phyloP scores from a whole-genome alignment of 2,329 filamentous ascomycete species.

The Beauveria australis region DNA sequence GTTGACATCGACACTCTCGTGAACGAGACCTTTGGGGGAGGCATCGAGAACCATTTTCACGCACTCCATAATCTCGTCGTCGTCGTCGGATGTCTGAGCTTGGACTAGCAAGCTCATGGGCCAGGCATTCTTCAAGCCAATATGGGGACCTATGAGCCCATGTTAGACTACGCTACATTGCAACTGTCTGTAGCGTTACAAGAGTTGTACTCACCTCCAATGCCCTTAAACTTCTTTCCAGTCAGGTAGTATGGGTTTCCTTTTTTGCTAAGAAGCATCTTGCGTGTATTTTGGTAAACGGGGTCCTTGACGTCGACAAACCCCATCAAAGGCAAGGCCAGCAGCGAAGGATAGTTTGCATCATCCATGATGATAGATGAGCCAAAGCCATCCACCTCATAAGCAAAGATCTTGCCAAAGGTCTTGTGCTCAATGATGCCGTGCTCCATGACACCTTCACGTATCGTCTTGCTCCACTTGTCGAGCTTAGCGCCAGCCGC shows the following conservation, averaged over 20 bases:
- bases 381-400: conserved; percentile 81
- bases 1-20: conserved; percentile 88
- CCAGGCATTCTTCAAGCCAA: conserved; percentile 88
- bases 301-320: conserved; percentile 58
- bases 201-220: conserved; percentile 57
- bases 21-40: conserved; percentile 70
- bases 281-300: conserved; percentile 82
- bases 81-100: conserved; percentile 78
- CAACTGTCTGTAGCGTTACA: neutral
- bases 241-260: conserved; percentile 86
- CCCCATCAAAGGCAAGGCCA: conserved; percentile 71
- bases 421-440: conserved; percentile 69
- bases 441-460: conserved; percentile 73
- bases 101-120: conserved; percentile 92
- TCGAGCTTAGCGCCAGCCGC: conserved; percentile 48
- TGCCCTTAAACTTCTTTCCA: conserved; percentile 72
- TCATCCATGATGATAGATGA: conserved; percentile 82
- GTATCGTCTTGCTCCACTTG: conserved; percentile 53
- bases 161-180: neutral
- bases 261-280: conserved; percentile 57
- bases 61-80: conserved; percentile 70
- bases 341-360: conserved; percentile 74
- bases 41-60: conserved; percentile 68
- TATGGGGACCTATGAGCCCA: conserved; percentile 43
- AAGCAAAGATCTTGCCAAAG: conserved; percentile 75